phyloP scores from a whole-genome alignment of 176 grass and related monocot genomes.

The Otatea glauca region DNA sequence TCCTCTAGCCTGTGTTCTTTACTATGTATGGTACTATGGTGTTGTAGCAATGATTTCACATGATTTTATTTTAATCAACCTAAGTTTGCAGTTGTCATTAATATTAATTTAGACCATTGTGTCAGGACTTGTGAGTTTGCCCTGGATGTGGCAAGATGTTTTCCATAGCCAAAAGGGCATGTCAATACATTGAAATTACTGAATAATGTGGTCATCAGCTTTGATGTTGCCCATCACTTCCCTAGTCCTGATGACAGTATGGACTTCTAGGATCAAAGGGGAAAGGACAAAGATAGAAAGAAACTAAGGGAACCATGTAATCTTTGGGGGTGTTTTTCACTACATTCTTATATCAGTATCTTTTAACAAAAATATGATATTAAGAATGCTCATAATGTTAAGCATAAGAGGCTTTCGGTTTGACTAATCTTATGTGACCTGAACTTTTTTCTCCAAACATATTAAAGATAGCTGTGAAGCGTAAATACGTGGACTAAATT shows the following conservation, averaged over 20 bases:
- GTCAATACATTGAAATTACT: slow-evolving; percentile 19
- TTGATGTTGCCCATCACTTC: background rate
- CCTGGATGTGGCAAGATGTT: background rate
- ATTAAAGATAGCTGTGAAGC: background rate
- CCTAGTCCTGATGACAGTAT: slow-evolving; percentile 1
- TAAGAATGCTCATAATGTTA: background rate
- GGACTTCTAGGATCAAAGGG: background rate
- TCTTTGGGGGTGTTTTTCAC: background rate
- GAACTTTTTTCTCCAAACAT: background rate
- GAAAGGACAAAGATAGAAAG: no score
- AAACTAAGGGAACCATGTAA: no score
- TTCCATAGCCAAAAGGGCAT: background rate
- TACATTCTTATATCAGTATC: background rate
- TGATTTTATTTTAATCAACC: background rate
- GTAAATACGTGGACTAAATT: no score
- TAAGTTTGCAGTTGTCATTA: slow-evolving; percentile 17
- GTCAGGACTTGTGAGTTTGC: slow-evolving; percentile 19
- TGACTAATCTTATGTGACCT: slow-evolving; percentile 27
- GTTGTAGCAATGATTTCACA: background rate
- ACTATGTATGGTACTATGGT: background rate
- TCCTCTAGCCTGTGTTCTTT: slow-evolving; percentile 2
- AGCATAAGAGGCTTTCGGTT: background rate
- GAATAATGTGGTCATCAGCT: slow-evolving; percentile 9
- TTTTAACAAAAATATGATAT: background rate
- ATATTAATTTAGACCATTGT: slow-evolving; percentile 1